Conservation (phyloP, 495 filamentous ascomycete genomes). For the Chaetomium fimeti region DNA sequence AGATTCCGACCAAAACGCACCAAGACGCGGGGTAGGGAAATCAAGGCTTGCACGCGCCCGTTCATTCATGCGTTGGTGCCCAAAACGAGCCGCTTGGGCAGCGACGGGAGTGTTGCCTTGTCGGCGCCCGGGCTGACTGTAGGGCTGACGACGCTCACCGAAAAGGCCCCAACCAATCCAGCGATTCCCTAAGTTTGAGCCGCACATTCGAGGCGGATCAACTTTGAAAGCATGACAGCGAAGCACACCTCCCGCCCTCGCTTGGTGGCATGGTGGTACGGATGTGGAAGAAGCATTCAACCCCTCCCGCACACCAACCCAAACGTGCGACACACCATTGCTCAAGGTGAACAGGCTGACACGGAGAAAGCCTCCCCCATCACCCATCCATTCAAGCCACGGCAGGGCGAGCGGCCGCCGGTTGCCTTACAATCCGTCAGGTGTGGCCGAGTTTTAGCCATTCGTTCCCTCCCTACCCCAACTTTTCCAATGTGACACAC, state of each 20-base stretch:
- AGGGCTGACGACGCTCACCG: constrained; percentile 31
- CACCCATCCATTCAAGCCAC: too few species aligned
- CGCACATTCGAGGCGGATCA: constrained; percentile 24
- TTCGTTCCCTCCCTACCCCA: too few species aligned
- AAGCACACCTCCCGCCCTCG: neutral
- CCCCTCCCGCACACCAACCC: neutral
- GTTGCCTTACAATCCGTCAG: too few species aligned
- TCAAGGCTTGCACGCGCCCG: constrained; percentile 12
- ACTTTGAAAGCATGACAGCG: neutral
- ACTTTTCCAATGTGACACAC: neutral
- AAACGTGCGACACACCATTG: too few species aligned
- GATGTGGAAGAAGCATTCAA: too few species aligned
- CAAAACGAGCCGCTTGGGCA: constrained; percentile 28
- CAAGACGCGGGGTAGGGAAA: constrained; percentile 2
- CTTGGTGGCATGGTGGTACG: too few species aligned
- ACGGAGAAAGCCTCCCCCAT: too few species aligned
- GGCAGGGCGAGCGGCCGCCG: too few species aligned
- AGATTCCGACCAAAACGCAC: constrained; percentile 13
- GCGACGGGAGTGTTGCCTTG: constrained; percentile 20
- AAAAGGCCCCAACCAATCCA: constrained; percentile 28
- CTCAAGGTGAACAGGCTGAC: too few species aligned
- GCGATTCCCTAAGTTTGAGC: constrained; percentile 13
- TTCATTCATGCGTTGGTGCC: constrained; percentile 23
- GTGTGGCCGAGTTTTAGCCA: too few species aligned
- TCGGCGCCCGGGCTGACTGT: constrained; percentile 22